These are phyloP conservation scores for Sugiyamaella americana DNA, from an alignment of 805 yeast genomes.

Conservation along the genomic window DNA sequence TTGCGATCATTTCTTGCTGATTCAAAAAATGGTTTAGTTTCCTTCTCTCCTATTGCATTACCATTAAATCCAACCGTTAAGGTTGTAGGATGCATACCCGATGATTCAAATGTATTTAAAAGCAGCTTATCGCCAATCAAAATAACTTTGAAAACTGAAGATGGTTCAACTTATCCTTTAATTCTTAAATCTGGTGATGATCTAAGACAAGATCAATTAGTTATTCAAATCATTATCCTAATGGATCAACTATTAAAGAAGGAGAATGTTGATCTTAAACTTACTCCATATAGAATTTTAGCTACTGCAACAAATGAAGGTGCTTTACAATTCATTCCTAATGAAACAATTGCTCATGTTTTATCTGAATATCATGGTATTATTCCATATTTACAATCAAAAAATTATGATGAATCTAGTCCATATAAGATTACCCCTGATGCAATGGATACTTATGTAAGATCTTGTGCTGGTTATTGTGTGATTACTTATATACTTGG, in stretches of 20 bases:
- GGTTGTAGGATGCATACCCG: conserved; percentile 71
- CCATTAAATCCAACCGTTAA: conserved; percentile 80
- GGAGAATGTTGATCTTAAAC: conserved; percentile 81
- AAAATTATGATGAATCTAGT: conserved; percentile 47
- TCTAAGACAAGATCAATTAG: conserved; percentile 90
- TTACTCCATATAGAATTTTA: conserved; percentile 83
- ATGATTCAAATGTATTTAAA: conserved; percentile 80
- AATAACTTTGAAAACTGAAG: conserved; percentile 59
- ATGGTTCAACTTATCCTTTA: conserved; percentile 55
- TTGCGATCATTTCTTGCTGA: conserved; percentile 54
- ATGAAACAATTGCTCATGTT: conserved; percentile 79
- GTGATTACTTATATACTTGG: conserved; percentile 92
- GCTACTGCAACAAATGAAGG: conserved; percentile 93
- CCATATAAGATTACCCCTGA: conserved; percentile 43
- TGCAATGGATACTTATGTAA: conserved; percentile 89
- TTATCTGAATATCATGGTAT: conserved; percentile 65
- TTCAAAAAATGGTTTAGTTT: conserved; percentile 34
- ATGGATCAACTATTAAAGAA: conserved; percentile 85
- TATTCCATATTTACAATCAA: conserved; percentile 58
- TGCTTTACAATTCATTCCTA: conserved; percentile 89
- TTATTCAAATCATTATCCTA: conserved; percentile 83
- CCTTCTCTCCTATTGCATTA: conserved; percentile 53
- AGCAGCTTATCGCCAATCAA: conserved; percentile 86
- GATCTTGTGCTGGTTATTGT: conserved; percentile 96
- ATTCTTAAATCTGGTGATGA: conserved; percentile 97